Percentiles rank a stretch among this genome's conserved stretches.
Evolutionary conservation across 805 yeast species (phyloP).

Genomic region (Pichia kluyveri): DNA sequence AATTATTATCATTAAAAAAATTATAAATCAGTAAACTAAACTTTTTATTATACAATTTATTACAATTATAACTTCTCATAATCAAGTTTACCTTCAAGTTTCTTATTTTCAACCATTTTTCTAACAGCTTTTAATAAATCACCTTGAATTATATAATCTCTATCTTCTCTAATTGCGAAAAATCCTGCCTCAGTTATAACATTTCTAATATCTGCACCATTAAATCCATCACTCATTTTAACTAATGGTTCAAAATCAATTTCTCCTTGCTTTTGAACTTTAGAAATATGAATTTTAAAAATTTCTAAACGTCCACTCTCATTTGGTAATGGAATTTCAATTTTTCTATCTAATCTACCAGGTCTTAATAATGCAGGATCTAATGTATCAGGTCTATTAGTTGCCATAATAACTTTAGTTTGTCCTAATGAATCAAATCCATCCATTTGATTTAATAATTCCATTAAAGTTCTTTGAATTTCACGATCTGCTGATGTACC

Average conservation of each 20-base stretch:
- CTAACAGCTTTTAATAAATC: slow-evolving; percentile 97
- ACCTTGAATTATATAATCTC: slow-evolving; percentile 87
- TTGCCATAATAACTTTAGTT: slow-evolving; percentile 97
- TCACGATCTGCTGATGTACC: slow-evolving; percentile 99
- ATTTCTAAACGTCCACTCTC: slow-evolving; percentile 93
- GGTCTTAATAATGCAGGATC: slow-evolving; percentile 97
- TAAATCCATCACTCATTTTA: slow-evolving; percentile 97
- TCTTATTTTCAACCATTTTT: slow-evolving; percentile 94
- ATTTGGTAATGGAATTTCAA: slow-evolving; percentile 91
- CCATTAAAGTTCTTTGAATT: slow-evolving; percentile 97
- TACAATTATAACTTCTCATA: slow-evolving; percentile 69
- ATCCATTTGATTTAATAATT: slow-evolving; percentile 94
- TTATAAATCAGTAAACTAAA: not conserved
- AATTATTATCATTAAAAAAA: too few species aligned
- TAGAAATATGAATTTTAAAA: slow-evolving; percentile 84
- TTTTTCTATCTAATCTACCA: slow-evolving; percentile 93
- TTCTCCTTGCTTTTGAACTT: slow-evolving; percentile 85
- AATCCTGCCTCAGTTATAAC: slow-evolving; percentile 98
- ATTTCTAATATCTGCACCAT: slow-evolving; percentile 97
- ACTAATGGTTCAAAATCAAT: slow-evolving; percentile 96
- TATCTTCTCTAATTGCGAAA: slow-evolving; percentile 94
- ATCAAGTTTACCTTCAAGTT: slow-evolving; percentile 91
- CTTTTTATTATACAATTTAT: too few species aligned
- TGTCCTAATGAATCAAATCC: slow-evolving; percentile 96
- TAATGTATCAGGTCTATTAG: slow-evolving; percentile 96